phyloP scores from a whole-genome alignment of 176 grass and related monocot genomes.

The Oryza australiensis region DNA sequence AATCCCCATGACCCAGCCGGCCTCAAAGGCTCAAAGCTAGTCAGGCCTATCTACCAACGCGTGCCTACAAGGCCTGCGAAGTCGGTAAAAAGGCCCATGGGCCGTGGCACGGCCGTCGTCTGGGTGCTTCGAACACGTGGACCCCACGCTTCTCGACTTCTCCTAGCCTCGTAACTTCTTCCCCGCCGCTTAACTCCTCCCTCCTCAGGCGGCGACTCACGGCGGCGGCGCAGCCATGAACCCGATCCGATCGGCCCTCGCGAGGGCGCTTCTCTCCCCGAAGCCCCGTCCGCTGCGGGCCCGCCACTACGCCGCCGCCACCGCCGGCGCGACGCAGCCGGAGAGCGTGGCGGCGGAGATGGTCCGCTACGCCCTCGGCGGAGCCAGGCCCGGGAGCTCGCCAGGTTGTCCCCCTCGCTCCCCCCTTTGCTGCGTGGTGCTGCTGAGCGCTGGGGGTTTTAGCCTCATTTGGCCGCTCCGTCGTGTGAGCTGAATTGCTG shows the following conservation, averaged over 20 bases:
- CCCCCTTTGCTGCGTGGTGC: neutral
- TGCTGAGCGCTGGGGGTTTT: neutral
- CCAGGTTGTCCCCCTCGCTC: conserved; percentile 42
- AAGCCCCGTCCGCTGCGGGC: neutral
- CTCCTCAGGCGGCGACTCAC: too few species aligned
- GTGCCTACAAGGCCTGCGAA: too few species aligned
- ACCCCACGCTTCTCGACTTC: neutral
- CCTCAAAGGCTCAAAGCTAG: too few species aligned
- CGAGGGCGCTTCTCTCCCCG: conserved; percentile 1
- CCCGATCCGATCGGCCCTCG: conserved; percentile 30
- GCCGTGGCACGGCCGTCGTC: too few species aligned
- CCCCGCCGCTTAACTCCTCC: conserved; percentile 1
- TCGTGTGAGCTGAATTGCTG: neutral
- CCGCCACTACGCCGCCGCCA: neutral
- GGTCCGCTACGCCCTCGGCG: conserved; percentile 76
- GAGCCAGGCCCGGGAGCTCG: conserved; percentile 49
- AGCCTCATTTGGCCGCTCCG: neutral
- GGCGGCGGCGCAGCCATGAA: conserved; percentile 37
- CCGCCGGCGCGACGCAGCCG: conserved; percentile 38
- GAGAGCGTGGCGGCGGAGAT: conserved; percentile 70
- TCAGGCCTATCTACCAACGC: too few species aligned
- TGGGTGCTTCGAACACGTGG: conserved; percentile 3
- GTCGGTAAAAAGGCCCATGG: too few species aligned
- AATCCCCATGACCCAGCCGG: too few species aligned
- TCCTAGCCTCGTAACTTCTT: conserved; percentile 15